Evolutionary conservation across 495 filamentous ascomycete genomes (phyloP).

Genomic region (Aspergillus asperescens): DNA sequence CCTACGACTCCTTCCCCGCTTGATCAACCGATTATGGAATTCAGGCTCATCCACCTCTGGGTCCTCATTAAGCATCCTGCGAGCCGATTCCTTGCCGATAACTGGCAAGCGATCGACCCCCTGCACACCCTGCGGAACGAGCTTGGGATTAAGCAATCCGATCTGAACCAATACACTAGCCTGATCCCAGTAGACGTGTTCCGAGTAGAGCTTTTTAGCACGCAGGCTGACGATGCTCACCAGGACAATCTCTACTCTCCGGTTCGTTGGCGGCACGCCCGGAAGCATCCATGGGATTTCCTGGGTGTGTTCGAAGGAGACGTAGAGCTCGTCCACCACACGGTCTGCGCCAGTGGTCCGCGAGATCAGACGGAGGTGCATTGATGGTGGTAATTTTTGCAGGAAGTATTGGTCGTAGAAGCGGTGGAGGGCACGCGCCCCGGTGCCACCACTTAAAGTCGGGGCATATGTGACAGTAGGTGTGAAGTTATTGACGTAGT

Average conservation of each 20-base stretch:
- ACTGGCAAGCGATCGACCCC: conserved; percentile 63
- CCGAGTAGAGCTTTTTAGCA: conserved; percentile 68
- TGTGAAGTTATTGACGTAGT: conserved; percentile 44
- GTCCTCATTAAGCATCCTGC: conserved; percentile 60
- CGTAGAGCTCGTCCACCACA: conserved; percentile 56
- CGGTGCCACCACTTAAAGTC: conserved; percentile 68
- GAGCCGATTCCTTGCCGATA: conserved; percentile 60
- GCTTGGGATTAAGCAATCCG: conserved; percentile 64
- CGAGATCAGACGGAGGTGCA: conserved; percentile 63
- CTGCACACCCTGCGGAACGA: conserved; percentile 42
- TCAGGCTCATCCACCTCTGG: conserved; percentile 34
- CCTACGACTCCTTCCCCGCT: conserved; percentile 24
- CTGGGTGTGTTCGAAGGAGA: conserved; percentile 64
- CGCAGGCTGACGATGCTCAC: conserved; percentile 71
- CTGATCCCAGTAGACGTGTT: conserved; percentile 89
- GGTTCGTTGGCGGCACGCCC: conserved; percentile 65
- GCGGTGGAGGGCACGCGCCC: conserved; percentile 54
- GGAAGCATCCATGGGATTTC: conserved; percentile 78
- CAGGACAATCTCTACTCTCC: conserved; percentile 62
- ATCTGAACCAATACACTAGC: conserved; percentile 72
- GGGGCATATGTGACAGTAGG: conserved; percentile 54
- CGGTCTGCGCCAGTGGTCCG: conserved; percentile 60
- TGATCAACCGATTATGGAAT: conserved; percentile 41
- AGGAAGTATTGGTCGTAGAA: conserved; percentile 78
- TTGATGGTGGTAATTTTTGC: conserved; percentile 60